phyloP scores from a whole-genome alignment of 2,329 filamentous ascomycete species.

The Hypoxylon sp. region DNA sequence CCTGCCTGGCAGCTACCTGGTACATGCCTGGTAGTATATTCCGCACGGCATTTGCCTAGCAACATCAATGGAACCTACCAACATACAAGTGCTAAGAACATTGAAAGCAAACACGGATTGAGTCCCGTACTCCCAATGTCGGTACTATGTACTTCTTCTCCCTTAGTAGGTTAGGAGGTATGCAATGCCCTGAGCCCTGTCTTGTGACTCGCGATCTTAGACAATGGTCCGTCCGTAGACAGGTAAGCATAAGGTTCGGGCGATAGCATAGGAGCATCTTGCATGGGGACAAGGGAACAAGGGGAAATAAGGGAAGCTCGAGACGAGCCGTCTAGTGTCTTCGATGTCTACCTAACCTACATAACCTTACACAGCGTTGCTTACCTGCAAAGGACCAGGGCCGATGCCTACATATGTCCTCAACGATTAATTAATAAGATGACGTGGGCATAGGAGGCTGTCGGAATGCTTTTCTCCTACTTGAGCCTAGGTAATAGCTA shows the following conservation, averaged over 20 bases:
- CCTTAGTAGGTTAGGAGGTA: background rate
- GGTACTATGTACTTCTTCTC: slow-evolving; percentile 2
- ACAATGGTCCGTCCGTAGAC: slow-evolving; percentile 27
- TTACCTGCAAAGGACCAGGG: background rate
- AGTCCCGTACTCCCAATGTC: background rate
- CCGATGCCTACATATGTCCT: background rate
- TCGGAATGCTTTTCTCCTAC: background rate
- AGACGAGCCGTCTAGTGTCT: slow-evolving; percentile 40
- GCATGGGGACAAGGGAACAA: slow-evolving; percentile 14
- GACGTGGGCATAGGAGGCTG: background rate
- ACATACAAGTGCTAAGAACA: background rate
- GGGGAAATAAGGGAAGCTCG: slow-evolving; percentile 42
- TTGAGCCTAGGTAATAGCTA: background rate
- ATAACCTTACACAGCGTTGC: slow-evolving; percentile 6
- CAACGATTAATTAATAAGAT: background rate
- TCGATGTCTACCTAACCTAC: background rate
- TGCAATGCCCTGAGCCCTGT: slow-evolving; percentile 22
- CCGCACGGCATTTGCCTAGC: background rate
- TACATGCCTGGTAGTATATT: background rate
- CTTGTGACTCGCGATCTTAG: slow-evolving; percentile 43
- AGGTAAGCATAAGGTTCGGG: slow-evolving; percentile 40
- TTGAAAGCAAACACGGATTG: background rate
- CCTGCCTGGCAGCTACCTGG: too few relatives aligned
- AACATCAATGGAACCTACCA: too few relatives aligned
- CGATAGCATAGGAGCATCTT: slow-evolving; percentile 51